phyloP scores from a whole-genome alignment of 1,139 yeast species.

The Geotrichum cucujoidarum region DNA sequence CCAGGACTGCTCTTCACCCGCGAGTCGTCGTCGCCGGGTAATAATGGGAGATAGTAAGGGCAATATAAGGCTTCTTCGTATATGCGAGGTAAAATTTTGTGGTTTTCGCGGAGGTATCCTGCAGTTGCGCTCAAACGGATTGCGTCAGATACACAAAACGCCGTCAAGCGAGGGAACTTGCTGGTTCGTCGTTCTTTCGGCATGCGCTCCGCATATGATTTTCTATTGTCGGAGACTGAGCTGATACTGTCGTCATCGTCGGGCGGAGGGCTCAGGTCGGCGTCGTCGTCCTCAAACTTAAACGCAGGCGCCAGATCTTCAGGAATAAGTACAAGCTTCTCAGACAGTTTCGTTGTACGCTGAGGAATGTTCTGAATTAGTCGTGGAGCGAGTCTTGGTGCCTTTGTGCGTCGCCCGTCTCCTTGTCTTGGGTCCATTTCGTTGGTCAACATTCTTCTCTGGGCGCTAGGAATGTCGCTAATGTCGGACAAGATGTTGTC shows the following conservation, averaged over 20 bases:
- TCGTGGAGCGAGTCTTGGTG: conserved; percentile 24
- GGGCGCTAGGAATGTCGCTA: conserved; percentile 66
- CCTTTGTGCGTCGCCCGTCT: neutral
- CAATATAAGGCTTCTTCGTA: conserved; percentile 91
- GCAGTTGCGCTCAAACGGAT: conserved; percentile 62
- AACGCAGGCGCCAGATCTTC: conserved; percentile 46
- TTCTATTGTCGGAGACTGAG: conserved; percentile 7
- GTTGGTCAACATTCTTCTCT: neutral
- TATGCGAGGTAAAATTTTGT: conserved; percentile 76
- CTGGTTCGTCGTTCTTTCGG: conserved; percentile 63
- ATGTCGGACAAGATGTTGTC: conserved; percentile 53
- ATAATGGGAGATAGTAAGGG: conserved; percentile 79
- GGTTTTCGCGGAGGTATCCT: conserved; percentile 60
- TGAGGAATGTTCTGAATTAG: conserved; percentile 63
- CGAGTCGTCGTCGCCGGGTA: conserved; percentile 83
- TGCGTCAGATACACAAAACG: conserved; percentile 82
- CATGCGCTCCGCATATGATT: conserved; percentile 61
- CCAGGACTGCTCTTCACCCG: conserved; percentile 77
- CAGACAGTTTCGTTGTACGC: conserved; percentile 80
- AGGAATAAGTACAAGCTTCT: conserved; percentile 81
- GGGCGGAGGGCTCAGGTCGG: conserved; percentile 25
- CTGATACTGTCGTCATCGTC: conserved; percentile 11
- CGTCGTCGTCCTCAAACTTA: conserved; percentile 28
- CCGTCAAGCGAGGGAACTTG: conserved; percentile 79
- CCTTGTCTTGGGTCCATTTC: neutral